Base-by-base conservation (phyloP, 768 basidiomycete genomes). In the Melanogaster broomeanus region DNA sequence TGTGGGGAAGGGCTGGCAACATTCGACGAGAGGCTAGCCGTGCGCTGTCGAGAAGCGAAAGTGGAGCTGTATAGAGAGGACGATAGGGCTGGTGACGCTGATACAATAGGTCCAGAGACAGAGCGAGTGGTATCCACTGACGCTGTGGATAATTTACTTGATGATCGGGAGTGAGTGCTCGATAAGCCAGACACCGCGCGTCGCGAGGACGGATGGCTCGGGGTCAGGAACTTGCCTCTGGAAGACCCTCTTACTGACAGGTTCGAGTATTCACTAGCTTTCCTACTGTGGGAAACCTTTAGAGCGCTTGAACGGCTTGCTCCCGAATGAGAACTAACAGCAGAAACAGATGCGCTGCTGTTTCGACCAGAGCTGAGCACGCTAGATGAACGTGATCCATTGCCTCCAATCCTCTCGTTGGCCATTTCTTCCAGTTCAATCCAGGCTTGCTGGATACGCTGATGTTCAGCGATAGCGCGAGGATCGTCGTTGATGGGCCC, bases 1-100 rank as follows among this genome's bases (percentile, higher is more conserved):
- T 65, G 66, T 4, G 58, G 56, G 22, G 66, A 60, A 28, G 73
- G 71, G 43, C 64, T 63, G 9, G 72, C 64, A 52, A 74, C 67
- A 38, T 75, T 78, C 11, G 77, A 74, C 0, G 75, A 69, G 43
- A 86, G 66, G 62, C 90, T 93, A 28, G 77, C 70, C 19, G 90
- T 91, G 19, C 91, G 80, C 61, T 93, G 91, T 27, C 91, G 82
- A n/a, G 91, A 93, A 28, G 91, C 79, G 65, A 84, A 90, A 8
- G 91, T 93, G 4, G 90, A 78, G 27, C 74, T 74, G 53, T 79
- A 77, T 18, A 89, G 45, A 18, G 72, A 66, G 13, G 70, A 60
- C 19, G 65, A 65, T 27, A 69, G 52, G 27, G 51, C 34, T 33
- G 65, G 56, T 24, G 73, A 62, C 18, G 78, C 71, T n/a, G 74